Evolutionary conservation across 345 rosid species (phyloP), one percentile per base, ranked within the genome.

Genomic region (Citrus mangshanensis): DNA sequence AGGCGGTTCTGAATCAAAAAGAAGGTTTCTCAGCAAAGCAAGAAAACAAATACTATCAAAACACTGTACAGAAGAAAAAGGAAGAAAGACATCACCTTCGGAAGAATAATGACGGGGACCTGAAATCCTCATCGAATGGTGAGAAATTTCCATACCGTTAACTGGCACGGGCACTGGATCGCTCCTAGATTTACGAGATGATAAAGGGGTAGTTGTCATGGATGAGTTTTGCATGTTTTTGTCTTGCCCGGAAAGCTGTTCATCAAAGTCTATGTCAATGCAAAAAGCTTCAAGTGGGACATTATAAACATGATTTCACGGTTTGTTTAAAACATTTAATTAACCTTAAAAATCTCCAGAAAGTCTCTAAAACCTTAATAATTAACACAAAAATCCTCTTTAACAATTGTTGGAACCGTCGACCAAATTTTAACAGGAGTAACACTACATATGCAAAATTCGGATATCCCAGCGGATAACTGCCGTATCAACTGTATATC

Each of bases 201-300:
- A 79, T 21, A 77, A 54, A 46, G 89, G n/a, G 1, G 46, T 24
- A 14, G 37, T 9, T 28, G 81, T 80, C 24, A 71, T 63, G 22
- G 80, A 40, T 67, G 55, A 72, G 74, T 81, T 89, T 24, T 83
- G 84, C 1, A 87, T 81, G 18, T 81, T 71, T 79, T 90, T 96
- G 80, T 94, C 99, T 82, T 90, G 95, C 74, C 98, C 95, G 59
- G 97, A 96, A 79, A 93, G 89, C 98, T 93, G 89, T 77, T 73
- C 58, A 77, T 54, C 1, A 69, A 64, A 64, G 6, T 19, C 30
- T 65, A 35, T 35, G 24, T 78, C 78, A 79, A 42, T 18, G 72
- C 38, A n/a, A 72, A 68, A 76, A 14, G n/a, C 38, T 30, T 40
- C 42, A 9, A 75, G 40, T 7, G 7, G 22, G 60, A 25, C 6